phyloP scores from a whole-genome alignment of 495 filamentous ascomycete genomes.

The Neurospora sp. region DNA sequence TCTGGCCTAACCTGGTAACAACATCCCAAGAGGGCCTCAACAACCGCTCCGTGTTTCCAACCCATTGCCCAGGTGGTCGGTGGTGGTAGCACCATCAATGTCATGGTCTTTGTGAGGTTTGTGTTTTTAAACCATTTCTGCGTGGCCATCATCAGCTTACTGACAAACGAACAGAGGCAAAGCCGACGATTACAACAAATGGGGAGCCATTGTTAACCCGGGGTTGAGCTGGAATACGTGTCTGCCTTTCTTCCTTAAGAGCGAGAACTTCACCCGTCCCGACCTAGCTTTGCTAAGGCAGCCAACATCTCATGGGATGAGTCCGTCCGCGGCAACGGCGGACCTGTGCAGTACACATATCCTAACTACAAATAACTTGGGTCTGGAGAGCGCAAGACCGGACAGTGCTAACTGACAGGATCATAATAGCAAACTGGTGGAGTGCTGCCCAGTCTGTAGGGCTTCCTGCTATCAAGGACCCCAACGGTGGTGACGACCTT shows the following conservation, averaged over 20 bases:
- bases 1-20: slow-evolving; percentile 16
- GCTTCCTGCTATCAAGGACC: slow-evolving; percentile 24
- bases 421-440: slow-evolving; percentile 17
- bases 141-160: background rate
- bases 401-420: background rate
- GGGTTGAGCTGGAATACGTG: slow-evolving; percentile 53
- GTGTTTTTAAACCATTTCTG: background rate
- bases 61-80: slow-evolving; percentile 27
- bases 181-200: slow-evolving; percentile 43
- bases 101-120: slow-evolving; percentile 30
- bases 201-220: slow-evolving; percentile 49
- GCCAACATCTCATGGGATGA: slow-evolving; percentile 32
- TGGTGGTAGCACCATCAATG: slow-evolving; percentile 34
- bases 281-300: slow-evolving; percentile 10
- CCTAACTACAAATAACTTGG: slow-evolving; percentile 17
- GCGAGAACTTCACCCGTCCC: slow-evolving; percentile 21
- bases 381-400: background rate
- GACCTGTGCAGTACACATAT: slow-evolving; percentile 31
- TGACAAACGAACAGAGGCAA: slow-evolving; percentile 20
- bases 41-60: slow-evolving; percentile 10
- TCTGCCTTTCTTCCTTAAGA: slow-evolving; percentile 49
- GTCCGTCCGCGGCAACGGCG: slow-evolving; percentile 24
- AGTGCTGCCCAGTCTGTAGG: slow-evolving; percentile 20
- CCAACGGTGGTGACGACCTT: slow-evolving; percentile 16
- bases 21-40: slow-evolving; percentile 15